Conservation (phyloP, 2,329 filamentous ascomycete species). For the Cladophialophora yegresii region DNA sequence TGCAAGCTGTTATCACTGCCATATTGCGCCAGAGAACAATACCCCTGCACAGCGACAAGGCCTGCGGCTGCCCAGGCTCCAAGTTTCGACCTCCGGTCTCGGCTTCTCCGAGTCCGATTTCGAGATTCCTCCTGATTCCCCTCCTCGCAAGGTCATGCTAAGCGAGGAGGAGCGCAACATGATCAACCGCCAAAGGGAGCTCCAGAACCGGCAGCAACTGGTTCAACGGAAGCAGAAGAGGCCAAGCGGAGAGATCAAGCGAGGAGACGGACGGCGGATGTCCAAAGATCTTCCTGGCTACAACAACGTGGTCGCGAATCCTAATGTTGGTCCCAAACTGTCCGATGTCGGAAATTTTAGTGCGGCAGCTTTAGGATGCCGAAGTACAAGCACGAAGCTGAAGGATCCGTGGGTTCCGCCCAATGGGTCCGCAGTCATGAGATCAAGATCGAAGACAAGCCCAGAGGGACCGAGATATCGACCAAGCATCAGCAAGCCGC, state of each 20-base stretch:
- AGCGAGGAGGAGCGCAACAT: constrained; percentile 37
- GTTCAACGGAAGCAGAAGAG: constrained; percentile 19
- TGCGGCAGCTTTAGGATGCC: neutral
- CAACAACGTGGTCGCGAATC: constrained; percentile 25
- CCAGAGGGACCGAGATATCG: constrained; percentile 18
- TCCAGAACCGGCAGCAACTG: constrained; percentile 28
- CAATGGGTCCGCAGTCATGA: neutral
- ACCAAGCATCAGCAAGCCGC: constrained; percentile 13
- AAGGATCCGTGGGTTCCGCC: neutral
- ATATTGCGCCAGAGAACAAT: constrained; percentile 19
- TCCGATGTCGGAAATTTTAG: constrained; percentile 21
- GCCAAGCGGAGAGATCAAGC: constrained; percentile 16
- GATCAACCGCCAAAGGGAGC: constrained; percentile 36
- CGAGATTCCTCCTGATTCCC: constrained; percentile 34
- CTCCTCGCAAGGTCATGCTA: constrained; percentile 37
- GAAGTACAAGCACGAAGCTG: neutral
- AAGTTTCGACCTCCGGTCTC: constrained; percentile 37
- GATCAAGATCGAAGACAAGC: constrained; percentile 28
- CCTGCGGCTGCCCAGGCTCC: constrained; percentile 35
- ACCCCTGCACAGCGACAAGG: constrained; percentile 20
- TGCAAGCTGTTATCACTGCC: constrained; percentile 35
- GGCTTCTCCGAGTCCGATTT: constrained; percentile 38
- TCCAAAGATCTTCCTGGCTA: constrained; percentile 20
- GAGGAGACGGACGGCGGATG: constrained; percentile 8
- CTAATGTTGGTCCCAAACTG: constrained; percentile 17